A percentile compares a stretch with the other conserved stretches of the same genome.
Conservation (phyloP, 805 yeast genomes). For the Candida michaelii region DNA sequence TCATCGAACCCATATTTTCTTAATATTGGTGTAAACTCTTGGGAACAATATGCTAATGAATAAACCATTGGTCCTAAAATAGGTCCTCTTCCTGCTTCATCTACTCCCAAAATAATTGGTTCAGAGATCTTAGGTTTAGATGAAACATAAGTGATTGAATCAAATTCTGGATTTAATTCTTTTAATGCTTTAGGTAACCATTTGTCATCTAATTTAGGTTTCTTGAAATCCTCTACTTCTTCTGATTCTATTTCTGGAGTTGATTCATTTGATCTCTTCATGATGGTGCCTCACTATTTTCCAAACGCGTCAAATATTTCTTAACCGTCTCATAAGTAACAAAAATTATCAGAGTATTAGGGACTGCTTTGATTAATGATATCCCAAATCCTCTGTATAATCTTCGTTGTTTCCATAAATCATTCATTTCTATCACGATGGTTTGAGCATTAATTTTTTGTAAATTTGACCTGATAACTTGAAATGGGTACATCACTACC, state of each 20-base stretch:
- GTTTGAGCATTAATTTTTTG: conserved; percentile 44
- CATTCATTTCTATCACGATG: conserved; percentile 29
- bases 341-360: conserved; percentile 91
- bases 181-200: conserved; percentile 40
- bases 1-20: conserved; percentile 81
- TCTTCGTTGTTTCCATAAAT: conserved; percentile 49
- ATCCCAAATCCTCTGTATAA: conserved; percentile 84
- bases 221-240: not conserved
- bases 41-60: conserved; percentile 76
- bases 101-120: conserved; percentile 75
- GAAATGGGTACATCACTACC: conserved; percentile 75
- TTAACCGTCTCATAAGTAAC: conserved; percentile 70
- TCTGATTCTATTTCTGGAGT: not conserved
- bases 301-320: conserved; percentile 14
- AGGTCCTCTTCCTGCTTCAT: conserved; percentile 99
- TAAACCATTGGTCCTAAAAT: conserved; percentile 98
- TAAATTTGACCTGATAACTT: conserved; percentile 73
- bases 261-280: conserved; percentile 9
- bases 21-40: conserved; percentile 49
- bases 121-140: conserved; percentile 44
- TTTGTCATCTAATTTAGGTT: conserved; percentile 2
- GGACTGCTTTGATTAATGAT: conserved; percentile 78
- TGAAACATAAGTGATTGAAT: conserved; percentile 51
- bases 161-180: conserved; percentile 27
- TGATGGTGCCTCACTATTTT: not conserved